Evolutionary conservation across 2,329 filamentous ascomycete genomes (phyloP), one percentile per base, ranked within the genome.

Genomic region (Ophiognomonia clavigignenti-juglandacearum): DNA sequence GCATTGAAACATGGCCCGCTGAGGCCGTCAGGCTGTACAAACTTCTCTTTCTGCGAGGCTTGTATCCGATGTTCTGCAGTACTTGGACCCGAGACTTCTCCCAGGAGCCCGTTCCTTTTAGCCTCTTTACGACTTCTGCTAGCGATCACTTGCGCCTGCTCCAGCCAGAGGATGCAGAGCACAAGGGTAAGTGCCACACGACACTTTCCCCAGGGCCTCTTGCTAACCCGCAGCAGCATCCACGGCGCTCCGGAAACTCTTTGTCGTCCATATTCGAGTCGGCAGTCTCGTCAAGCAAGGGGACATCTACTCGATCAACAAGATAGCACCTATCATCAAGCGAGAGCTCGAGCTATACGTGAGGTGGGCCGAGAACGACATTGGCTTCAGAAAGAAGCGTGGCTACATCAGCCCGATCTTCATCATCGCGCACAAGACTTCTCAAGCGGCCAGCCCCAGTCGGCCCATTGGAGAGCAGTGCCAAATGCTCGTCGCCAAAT

Each of bases 41-140:
- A 36, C 54, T 66, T 39, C 54, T 66, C 19, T 59, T 58, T 14
- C 58, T 67, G 48, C 61, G 63, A 37, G 64, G 64, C 2, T 52
- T 58, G 26, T 62, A 65, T 43, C 63, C 64, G 4, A 57, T 67
- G 54, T 55, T 67, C 43, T 59, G 61, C 10, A 60, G 58, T 3
- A 54, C 51, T 11, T 66, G 64, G 64, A 50, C 48, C 27, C 48
- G 59, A 43, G 58, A 61, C 48, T 63, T 65, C 45, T 53, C 56
- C 42, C 64, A 63, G 39, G 61, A 64, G 50, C 61, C 62, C 2
- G 53, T 66, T 48, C 59, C 60, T 6, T 56, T 57, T 7, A 52
- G 58, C 18, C 56, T 67, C 16, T 67, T 65, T 48, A 58, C 62
- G 9, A 57, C 58, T 4, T 18, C 29, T 1, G 43, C 50, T 4